Evolutionary conservation across 2,329 filamentous ascomycete species (phyloP), one percentile per base, ranked within the genome.

Genomic region (Tolypocladium endophyticum): DNA sequence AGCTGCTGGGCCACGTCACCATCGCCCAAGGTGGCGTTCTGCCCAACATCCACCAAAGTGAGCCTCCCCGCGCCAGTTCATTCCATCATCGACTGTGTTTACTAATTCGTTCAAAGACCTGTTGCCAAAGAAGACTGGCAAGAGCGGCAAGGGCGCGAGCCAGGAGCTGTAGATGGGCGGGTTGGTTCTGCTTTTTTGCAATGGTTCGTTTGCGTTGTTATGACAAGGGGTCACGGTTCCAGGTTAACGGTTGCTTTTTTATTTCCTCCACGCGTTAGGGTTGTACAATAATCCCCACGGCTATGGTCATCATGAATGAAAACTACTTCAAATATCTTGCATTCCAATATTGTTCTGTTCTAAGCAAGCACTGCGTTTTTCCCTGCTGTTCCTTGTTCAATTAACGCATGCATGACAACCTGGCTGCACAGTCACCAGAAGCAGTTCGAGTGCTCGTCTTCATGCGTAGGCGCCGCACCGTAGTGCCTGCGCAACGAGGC

Each of bases 121-220:
- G 65, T 87, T 99, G 67, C 94, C 94, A 74, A 97, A 99, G 92
- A 97, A 97, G 90, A 96, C 94, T 61, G 84, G 87, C 77, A 97
- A 97, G 89, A 83, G 84, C 76, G 90, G 89, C 80, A 96, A 96
- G 87, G 88, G 86, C 76, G 83, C 86, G 71, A 96, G 91, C 82
- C 92, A 96, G 81, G 92, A 97, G 84, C 84, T 97, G 81, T 97
- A 91, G 84, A 81, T 71, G 69, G 65, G 65, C 71, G 61, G 63
- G 73, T 70, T 69, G 69, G 67, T 77, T 80, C 79, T 77, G 76
- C 77, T 80, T 77, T 80, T 41, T 79, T 76, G 71, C 71, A 71
- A 78, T 78, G 81, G 78, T 82, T 81, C 81, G 78, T 80, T 83
- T 84, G 80, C 87, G 83, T 85, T 86, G 87, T 85, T 86, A 91